phyloP scores from a whole-genome alignment of 202 grass and related monocot species.

The Panicum hallii region DNA sequence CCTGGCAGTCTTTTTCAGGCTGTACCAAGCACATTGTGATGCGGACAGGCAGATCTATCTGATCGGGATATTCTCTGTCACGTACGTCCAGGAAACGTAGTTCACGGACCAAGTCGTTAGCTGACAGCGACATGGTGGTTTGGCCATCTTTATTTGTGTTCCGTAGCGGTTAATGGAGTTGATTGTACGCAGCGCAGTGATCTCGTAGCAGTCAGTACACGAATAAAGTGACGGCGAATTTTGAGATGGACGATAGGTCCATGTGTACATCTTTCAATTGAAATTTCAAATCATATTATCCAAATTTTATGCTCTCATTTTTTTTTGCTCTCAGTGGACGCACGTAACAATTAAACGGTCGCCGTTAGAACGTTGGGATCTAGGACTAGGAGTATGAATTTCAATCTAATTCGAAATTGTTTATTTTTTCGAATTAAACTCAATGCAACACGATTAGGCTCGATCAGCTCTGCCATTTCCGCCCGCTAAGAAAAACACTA shows the following conservation, averaged over 20 bases:
- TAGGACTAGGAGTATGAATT: background rate
- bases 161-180: background rate
- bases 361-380: background rate
- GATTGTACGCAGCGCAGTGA: background rate
- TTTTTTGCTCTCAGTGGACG: background rate
- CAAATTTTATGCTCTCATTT: background rate
- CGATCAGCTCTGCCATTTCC: background rate
- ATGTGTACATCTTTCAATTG: background rate
- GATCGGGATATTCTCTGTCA: background rate
- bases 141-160: slow-evolving; percentile 15
- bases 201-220: background rate
- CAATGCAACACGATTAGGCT: background rate
- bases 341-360: background rate
- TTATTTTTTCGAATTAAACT: background rate
- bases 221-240: background rate
- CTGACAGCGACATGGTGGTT: background rate
- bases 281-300: background rate
- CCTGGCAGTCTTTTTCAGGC: background rate
- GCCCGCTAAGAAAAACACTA: slow-evolving; percentile 4
- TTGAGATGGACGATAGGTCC: background rate
- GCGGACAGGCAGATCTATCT: slow-evolving; percentile 1
- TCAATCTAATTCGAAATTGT: background rate
- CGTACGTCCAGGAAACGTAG: slow-evolving; percentile 9
- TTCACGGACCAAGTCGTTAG: background rate
- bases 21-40: background rate